Conservation (phyloP, 768 basidiomycete species). For the Tricholoma furcatifolium region DNA sequence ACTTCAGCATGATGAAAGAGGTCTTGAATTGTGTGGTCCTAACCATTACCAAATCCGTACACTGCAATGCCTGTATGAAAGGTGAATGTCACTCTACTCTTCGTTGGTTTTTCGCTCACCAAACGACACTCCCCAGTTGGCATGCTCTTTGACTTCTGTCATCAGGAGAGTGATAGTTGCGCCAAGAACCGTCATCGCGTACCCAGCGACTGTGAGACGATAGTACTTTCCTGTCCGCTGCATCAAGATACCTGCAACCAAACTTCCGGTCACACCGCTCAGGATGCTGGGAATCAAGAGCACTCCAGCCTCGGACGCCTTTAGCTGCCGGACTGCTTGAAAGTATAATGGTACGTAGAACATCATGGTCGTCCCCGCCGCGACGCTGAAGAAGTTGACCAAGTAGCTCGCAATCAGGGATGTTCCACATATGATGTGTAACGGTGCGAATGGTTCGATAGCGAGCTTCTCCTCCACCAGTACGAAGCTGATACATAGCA, state of each 20-base stretch:
- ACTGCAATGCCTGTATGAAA: neutral
- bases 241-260: constrained; percentile 51
- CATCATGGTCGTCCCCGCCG: constrained; percentile 37
- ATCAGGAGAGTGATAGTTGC: constrained; percentile 34
- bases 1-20: no score
- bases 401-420: constrained; percentile 52
- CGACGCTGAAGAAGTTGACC: constrained; percentile 56
- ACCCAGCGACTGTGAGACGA: constrained; percentile 40
- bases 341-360: constrained; percentile 55
- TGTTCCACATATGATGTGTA: constrained; percentile 44
- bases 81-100: neutral
- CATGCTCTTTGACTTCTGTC: constrained; percentile 37
- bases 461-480: constrained; percentile 47
- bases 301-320: constrained; percentile 46
- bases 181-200: constrained; percentile 36
- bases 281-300: constrained; percentile 49
- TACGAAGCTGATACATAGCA: constrained; percentile 34
- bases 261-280: constrained; percentile 44
- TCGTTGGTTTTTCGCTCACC: constrained; percentile 28
- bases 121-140: constrained; percentile 34
- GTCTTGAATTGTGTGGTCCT: neutral
- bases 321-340: constrained; percentile 49
- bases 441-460: constrained; percentile 54
- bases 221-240: constrained; percentile 58
- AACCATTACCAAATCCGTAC: constrained; percentile 2